phyloP scores from a whole-genome alignment of 257 asterid genomes.

The Ophiorrhiza pumila region DNA sequence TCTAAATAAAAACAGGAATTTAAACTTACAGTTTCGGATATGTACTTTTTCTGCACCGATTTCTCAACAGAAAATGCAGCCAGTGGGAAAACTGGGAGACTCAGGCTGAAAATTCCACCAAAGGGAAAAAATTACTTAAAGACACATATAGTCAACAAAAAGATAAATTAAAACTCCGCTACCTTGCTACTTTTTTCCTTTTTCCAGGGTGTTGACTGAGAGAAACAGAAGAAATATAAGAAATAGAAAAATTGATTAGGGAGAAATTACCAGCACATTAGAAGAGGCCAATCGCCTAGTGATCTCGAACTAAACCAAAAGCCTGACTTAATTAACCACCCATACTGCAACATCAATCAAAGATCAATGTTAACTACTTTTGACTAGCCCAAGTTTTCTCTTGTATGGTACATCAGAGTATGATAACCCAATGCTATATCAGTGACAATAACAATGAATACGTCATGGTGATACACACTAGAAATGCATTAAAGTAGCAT shows the following conservation, averaged over 20 bases:
- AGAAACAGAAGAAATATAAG: neutral
- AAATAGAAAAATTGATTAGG: neutral
- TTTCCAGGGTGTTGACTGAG: neutral
- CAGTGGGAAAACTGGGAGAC: conserved; percentile 76
- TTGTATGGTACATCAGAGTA: neutral
- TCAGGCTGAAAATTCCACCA: conserved; percentile 50
- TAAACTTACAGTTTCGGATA: conserved; percentile 66
- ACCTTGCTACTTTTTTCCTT: neutral
- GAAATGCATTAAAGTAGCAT: neutral
- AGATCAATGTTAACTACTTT: conserved; percentile 16
- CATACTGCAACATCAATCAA: conserved; percentile 70
- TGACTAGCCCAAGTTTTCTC: neutral
- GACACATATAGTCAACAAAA: neutral
- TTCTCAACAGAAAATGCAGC: conserved; percentile 84
- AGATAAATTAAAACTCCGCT: neutral
- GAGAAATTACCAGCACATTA: conserved; percentile 82
- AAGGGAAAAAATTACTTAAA: conserved; percentile 3
- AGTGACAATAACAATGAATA: neutral
- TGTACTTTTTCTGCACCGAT: conserved; percentile 48
- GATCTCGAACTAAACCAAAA: conserved; percentile 94
- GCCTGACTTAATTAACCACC: conserved; percentile 79
- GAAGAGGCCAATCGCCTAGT: conserved; percentile 89
- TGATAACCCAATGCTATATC: neutral
- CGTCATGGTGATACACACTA: neutral
- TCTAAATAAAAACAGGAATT: conserved; percentile 9